A percentile compares a stretch with the other conserved stretches of the same genome.
Evolutionary conservation across 208 protist genomes (phyloP).

Genomic region (Porcisia deanei): DNA sequence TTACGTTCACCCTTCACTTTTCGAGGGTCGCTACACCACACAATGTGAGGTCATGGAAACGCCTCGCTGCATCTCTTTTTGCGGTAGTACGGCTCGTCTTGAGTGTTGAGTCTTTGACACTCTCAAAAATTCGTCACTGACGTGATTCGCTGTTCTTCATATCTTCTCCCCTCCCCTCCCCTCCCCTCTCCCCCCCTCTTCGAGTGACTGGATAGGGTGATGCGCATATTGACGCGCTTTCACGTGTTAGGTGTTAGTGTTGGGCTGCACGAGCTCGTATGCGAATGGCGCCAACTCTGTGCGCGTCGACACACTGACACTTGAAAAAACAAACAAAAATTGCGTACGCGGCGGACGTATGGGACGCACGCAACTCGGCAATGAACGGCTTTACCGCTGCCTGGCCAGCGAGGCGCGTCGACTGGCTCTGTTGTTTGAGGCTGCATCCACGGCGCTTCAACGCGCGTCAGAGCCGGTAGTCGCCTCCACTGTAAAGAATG

Average conservation of each 20-base stretch:
- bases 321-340: background rate
- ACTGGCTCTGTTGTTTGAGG: slow-evolving; percentile 1
- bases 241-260: too few relatives aligned
- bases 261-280: too few relatives aligned
- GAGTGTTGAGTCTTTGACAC: too few relatives aligned
- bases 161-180: background rate
- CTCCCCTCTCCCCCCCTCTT: background rate
- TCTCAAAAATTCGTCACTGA: too few relatives aligned
- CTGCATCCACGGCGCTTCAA: slow-evolving; percentile 10
- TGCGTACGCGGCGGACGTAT: background rate
- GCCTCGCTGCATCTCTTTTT: too few relatives aligned
- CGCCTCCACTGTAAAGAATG: background rate
- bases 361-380: background rate
- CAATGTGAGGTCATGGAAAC: too few relatives aligned
- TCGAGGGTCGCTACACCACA: too few relatives aligned
- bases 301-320: background rate
- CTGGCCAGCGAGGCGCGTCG: slow-evolving; percentile 14
- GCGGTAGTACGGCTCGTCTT: too few relatives aligned
- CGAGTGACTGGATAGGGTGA: background rate
- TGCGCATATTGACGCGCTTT: background rate
- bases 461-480: background rate
- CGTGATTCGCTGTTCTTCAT: too few relatives aligned
- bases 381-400: slow-evolving; percentile 14
- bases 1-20: too few relatives aligned
- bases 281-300: background rate